phyloP scores from a whole-genome alignment of 2,329 filamentous ascomycete species.

The Pseudogymnoascus sp. region DNA sequence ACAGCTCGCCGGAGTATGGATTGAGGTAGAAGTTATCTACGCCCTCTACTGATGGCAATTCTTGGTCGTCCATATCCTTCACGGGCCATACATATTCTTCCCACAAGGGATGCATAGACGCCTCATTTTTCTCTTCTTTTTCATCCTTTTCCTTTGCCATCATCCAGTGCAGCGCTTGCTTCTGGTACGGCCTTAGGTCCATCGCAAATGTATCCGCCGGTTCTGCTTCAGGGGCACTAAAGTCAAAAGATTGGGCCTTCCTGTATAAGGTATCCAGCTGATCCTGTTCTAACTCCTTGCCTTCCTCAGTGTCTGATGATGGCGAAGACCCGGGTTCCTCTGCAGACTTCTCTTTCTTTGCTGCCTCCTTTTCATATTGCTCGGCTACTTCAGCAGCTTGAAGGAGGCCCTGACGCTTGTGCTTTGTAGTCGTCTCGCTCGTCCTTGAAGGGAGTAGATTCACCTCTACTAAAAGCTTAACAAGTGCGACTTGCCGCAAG shows the following conservation, averaged over 20 bases:
- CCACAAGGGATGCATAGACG: conserved; percentile 95
- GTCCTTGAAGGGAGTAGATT: conserved; percentile 68
- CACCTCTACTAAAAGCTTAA: conserved; percentile 84
- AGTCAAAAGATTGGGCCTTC: conserved; percentile 96
- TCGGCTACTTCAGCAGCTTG: conserved; percentile 85
- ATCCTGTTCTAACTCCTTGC: conserved; percentile 86
- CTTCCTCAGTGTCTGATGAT: conserved; percentile 66
- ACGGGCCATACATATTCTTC: conserved; percentile 88
- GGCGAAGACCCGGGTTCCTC: conserved; percentile 24
- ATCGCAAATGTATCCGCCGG: conserved; percentile 76
- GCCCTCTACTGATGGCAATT: conserved; percentile 56
- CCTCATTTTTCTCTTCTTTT: conserved; percentile 56
- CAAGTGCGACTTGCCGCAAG: conserved; percentile 76
- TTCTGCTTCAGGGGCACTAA: conserved; percentile 79
- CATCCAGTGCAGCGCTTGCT: conserved; percentile 96
- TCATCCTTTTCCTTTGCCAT: conserved; percentile 82
- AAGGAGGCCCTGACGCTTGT: conserved; percentile 76
- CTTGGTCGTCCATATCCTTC: conserved; percentile 79
- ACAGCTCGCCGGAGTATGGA: conserved; percentile 90
- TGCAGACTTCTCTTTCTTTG: conserved; percentile 28
- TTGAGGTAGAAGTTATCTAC: conserved; percentile 86
- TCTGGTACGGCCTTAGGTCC: conserved; percentile 85
- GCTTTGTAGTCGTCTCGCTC: conserved; percentile 68
- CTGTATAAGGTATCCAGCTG: conserved; percentile 90
- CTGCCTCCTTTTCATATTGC: conserved; percentile 54